phyloP scores from a whole-genome alignment of 2,329 filamentous ascomycete species.

The Cryphonectria radicalis region DNA sequence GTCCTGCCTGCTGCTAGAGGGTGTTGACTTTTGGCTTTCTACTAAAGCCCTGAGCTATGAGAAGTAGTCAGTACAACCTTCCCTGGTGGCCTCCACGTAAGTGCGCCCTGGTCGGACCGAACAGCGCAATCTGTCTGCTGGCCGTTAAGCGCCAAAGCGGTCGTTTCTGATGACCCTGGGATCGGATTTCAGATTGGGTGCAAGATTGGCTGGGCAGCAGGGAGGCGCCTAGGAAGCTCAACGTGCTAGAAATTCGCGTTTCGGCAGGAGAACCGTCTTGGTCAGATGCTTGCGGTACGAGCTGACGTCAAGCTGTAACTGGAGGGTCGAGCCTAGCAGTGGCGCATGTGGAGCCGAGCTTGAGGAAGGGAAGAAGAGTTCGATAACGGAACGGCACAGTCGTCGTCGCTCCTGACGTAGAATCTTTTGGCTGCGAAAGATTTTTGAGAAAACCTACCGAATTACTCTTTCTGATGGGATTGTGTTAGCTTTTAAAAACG shows the following conservation, averaged over 20 bases:
- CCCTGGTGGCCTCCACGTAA: background rate
- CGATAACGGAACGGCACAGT: background rate
- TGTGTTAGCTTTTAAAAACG: background rate
- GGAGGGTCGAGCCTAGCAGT: background rate
- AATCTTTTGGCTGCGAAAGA: background rate
- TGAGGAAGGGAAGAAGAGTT: background rate
- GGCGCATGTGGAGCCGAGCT: background rate
- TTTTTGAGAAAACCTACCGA: background rate
- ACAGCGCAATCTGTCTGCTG: no score
- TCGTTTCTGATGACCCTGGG: constrained; percentile 3
- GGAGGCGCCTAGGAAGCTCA: background rate
- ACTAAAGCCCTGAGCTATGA: constrained; percentile 6
- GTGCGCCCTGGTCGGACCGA: background rate
- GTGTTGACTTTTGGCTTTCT: constrained; percentile 17
- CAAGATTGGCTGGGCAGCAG: background rate
- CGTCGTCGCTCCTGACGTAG: background rate
- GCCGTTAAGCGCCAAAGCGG: background rate
- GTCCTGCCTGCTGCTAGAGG: constrained; percentile 7
- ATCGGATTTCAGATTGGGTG: constrained; percentile 4
- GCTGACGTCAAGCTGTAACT: constrained; percentile 21
- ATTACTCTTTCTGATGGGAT: background rate
- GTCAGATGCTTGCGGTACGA: constrained; percentile 5
- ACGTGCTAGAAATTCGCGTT: constrained; percentile 2
- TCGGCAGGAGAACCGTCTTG: constrained; percentile 2
- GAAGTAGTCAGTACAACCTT: background rate